phyloP scores from a whole-genome alignment of 1,139 yeast species.

The Suhomyces anneliseae region DNA sequence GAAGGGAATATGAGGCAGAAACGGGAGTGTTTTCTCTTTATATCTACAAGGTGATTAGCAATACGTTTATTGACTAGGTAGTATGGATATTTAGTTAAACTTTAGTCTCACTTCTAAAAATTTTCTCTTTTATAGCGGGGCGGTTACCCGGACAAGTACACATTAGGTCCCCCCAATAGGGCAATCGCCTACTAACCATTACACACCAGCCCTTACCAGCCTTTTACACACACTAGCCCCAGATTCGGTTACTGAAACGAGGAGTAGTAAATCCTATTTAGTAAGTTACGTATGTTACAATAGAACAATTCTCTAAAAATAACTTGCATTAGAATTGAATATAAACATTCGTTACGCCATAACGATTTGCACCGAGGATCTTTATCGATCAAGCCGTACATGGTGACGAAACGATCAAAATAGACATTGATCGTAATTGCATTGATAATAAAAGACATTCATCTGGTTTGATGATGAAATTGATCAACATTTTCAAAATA shows the following conservation, averaged over 20 bases:
- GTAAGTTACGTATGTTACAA: background rate
- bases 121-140: conserved; percentile 1
- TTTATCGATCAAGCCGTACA: too few species aligned
- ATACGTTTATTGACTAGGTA: conserved; percentile 1
- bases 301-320: background rate
- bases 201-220: too few species aligned
- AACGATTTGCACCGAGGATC: too few species aligned
- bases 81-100: background rate
- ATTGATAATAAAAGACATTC: too few species aligned
- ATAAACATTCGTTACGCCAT: background rate
- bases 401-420: too few species aligned
- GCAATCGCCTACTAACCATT: background rate
- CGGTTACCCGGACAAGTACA: conserved; percentile 11
- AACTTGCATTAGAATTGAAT: conserved; percentile 3
- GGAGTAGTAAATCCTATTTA: too few species aligned
- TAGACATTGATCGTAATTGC: too few species aligned
- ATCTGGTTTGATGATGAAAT: too few species aligned
- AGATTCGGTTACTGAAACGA: too few species aligned
- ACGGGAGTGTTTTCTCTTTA: conserved; percentile 47
- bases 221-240: too few species aligned
- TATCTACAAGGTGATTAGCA: conserved; percentile 1
- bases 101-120: background rate
- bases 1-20: conserved; percentile 67
- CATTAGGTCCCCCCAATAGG: too few species aligned
- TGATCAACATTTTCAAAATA: too few species aligned